phyloP scores from a whole-genome alignment of 306 rosid species.

The Quercus alba region DNA sequence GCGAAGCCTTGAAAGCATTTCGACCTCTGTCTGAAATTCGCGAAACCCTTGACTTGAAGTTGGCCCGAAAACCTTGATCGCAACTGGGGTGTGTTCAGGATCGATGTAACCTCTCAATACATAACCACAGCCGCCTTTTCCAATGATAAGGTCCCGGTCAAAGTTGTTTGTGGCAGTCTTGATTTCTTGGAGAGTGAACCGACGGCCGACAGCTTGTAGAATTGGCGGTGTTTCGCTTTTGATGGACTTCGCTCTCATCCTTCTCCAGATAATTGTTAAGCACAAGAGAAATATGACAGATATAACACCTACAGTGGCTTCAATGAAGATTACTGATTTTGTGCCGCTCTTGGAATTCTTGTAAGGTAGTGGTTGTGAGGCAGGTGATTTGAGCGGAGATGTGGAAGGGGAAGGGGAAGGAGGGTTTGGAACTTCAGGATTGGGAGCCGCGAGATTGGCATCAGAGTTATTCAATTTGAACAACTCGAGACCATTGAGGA shows the following conservation, averaged over 20 bases:
- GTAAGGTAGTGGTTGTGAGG: background rate
- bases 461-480: too few relatives aligned
- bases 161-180: slow-evolving; percentile 30
- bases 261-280: background rate
- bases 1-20: too few relatives aligned
- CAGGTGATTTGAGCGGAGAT: too few relatives aligned
- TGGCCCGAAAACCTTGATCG: background rate
- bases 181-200: slow-evolving; percentile 19
- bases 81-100: background rate
- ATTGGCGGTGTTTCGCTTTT: too few relatives aligned
- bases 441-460: too few relatives aligned
- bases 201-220: background rate
- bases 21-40: too few relatives aligned
- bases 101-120: slow-evolving; percentile 24
- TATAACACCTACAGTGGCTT: background rate
- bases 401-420: too few relatives aligned
- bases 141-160: background rate
- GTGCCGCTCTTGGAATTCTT: background rate
- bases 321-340: background rate
- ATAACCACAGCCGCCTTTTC: slow-evolving; percentile 29
- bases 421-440: too few relatives aligned
- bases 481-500: too few relatives aligned
- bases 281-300: background rate
- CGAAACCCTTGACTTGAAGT: background rate
- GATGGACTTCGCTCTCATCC: background rate